Base-by-base conservation (phyloP, 371 early-diverging fungal genomes). In the Mortierella polycephala region DNA sequence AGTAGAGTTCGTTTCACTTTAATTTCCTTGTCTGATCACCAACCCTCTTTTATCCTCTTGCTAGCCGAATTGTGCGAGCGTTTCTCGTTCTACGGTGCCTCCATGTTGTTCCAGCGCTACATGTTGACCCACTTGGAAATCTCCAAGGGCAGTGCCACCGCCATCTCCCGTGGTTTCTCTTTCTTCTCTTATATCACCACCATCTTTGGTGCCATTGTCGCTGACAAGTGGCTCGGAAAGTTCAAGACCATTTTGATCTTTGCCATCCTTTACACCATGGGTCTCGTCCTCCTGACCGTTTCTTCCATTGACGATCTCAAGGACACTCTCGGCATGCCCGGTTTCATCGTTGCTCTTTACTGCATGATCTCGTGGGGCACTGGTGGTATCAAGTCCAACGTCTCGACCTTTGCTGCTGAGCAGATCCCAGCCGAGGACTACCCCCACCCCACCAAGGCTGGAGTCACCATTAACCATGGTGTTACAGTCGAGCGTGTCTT, bases 321-420 rank as follows among this genome's bases (percentile, higher is more conserved):
- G 49, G 82, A 74, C 50, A 82, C 86, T 10, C 82, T 83, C 71
- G 89, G 89, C 30, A 81, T 91, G 50, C 87, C 92, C 5, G 89
- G 93, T 11, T 89, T 92, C 58, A 71, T 90, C 44, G 80, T 92
- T 16, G 81, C 93, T 16, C 75, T 91, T 51, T 83, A 86, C 67
- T 80, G 90, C 62, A 83, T 96, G 61, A 92, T 96, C 60, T 91
- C 94, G 46, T 82, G 93, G 56, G 95, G 95, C 62, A 94, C 96
- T 6, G 97, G 97, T 50, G 95, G 96, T 63, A 96, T 96, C 81
- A 96, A 96, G 82, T 85, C 92, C 47, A 88, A 89, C 76, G 89
- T 93, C 55, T 87, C 90, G 20, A 69, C 93, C 9, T 87, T 93
- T 65, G 89, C 90, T 20, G 95, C 93, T 37, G 92, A 93, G 70